These are phyloP conservation scores for Aspergillus uvarum DNA, from an alignment of 2,329 filamentous ascomycete species.

Conservation along the genomic window DNA sequence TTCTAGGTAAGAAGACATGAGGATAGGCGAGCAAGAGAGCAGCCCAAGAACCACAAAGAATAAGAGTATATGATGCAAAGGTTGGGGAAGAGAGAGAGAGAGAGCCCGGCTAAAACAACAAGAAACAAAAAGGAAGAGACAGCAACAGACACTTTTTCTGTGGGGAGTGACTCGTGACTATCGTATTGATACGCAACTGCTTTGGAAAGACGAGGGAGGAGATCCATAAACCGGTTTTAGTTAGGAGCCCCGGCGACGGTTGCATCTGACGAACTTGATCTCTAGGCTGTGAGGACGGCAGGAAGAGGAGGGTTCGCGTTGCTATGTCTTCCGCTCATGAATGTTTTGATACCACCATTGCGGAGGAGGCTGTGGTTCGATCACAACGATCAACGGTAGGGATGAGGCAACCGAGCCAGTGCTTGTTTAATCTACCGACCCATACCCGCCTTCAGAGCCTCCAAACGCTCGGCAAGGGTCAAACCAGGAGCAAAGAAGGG, in stretches of 20 bases:
- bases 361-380: no score
- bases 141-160: neutral
- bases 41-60: neutral
- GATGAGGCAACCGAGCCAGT: neutral
- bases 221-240: neutral
- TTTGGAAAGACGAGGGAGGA: neutral
- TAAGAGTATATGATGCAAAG: neutral
- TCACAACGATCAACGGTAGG: neutral
- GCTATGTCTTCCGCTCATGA: no score
- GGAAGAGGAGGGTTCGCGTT: no score
- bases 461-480: constrained; percentile 36
- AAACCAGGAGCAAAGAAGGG: constrained; percentile 39
- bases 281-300: no score
- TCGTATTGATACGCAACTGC: neutral
- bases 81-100: neutral
- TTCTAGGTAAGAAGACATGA: neutral
- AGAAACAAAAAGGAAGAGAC: neutral
- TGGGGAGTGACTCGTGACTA: neutral
- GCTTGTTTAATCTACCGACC: constrained; percentile 16
- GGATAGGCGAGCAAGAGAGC: constrained; percentile 20
- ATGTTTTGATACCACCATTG: no score
- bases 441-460: constrained; percentile 30
- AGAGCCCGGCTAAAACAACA: neutral
- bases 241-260: no score
- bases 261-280: no score